phyloP scores from a whole-genome alignment of 192 early-diverging fungal species.

The Backusella westeae region DNA sequence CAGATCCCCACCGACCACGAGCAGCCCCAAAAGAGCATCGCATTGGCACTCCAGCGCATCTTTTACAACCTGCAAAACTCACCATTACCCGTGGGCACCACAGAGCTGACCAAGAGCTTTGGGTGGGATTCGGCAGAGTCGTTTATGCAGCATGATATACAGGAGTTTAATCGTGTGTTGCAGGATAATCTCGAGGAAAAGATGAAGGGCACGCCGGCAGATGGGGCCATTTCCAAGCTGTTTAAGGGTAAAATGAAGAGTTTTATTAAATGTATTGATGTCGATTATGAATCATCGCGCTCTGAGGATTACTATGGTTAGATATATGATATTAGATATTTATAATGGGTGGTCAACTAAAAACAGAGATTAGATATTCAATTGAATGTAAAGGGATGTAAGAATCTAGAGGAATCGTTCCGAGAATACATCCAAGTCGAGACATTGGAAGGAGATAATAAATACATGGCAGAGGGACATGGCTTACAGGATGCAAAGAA shows the following conservation, averaged over 20 bases:
- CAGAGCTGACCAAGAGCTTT: slow-evolving; percentile 95
- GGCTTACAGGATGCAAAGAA: slow-evolving; percentile 96
- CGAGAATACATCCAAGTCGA: slow-evolving; percentile 87
- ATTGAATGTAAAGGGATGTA: slow-evolving; percentile 94
- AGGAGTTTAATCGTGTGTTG: slow-evolving; percentile 96
- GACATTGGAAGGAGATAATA: slow-evolving; percentile 95
- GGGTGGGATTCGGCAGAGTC: slow-evolving; percentile 96
- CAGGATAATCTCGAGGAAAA: slow-evolving; percentile 97
- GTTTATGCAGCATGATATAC: slow-evolving; percentile 98
- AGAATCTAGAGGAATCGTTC: slow-evolving; percentile 85
- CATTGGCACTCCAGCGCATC: slow-evolving; percentile 90
- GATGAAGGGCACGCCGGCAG: slow-evolving; percentile 94
- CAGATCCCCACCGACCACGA: slow-evolving; percentile 91
- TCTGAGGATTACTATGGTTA: slow-evolving; percentile 92
- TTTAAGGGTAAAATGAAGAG: slow-evolving; percentile 98
- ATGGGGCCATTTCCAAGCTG: slow-evolving; percentile 86
- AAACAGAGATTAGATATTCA: slow-evolving; percentile 72
- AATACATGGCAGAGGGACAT: slow-evolving; percentile 89
- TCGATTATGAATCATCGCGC: slow-evolving; percentile 93
- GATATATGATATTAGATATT: not conserved
- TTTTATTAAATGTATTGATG: slow-evolving; percentile 93
- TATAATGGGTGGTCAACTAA: not conserved
- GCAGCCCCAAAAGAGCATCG: slow-evolving; percentile 81
- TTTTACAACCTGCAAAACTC: slow-evolving; percentile 89
- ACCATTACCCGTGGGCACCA: slow-evolving; percentile 78